These are phyloP conservation scores for Neurospora sp. DNA, from an alignment of 495 filamentous ascomycete genomes.

Conservation along the genomic window DNA sequence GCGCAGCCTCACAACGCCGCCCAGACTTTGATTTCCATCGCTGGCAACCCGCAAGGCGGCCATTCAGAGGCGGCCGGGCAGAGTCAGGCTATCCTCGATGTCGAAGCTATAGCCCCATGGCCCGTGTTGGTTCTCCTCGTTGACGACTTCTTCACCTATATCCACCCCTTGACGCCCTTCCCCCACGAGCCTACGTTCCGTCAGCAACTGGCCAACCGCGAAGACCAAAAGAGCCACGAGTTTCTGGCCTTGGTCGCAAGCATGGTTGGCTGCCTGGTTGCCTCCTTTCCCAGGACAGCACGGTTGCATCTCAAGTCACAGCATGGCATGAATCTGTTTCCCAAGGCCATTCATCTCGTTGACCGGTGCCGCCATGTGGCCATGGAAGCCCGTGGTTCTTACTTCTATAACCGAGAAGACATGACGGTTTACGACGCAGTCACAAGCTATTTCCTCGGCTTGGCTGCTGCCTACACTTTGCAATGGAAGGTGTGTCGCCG, in stretches of 20 bases:
- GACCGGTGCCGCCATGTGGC: conserved; percentile 65
- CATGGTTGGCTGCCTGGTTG: conserved; percentile 68
- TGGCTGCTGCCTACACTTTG: conserved; percentile 61
- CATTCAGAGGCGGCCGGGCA: neutral
- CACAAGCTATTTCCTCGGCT: conserved; percentile 72
- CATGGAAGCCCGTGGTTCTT: conserved; percentile 57
- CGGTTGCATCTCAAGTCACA: conserved; percentile 55
- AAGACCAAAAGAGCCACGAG: conserved; percentile 55
- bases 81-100: conserved; percentile 32
- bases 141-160: conserved; percentile 85
- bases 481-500: conserved; percentile 55
- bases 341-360: conserved; percentile 61
- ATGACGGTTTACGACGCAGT: conserved; percentile 71
- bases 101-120: conserved; percentile 67
- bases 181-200: conserved; percentile 83
- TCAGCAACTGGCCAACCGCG: conserved; percentile 54
- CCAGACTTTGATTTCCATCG: conserved; percentile 36
- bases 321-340: conserved; percentile 44
- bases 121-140: conserved; percentile 57
- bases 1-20: conserved; percentile 36
- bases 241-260: conserved; percentile 73
- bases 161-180: conserved; percentile 76
- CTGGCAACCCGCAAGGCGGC: conserved; percentile 11
- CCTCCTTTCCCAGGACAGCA: conserved; percentile 74
- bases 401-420: conserved; percentile 54